Evolutionary conservation across 371 early-diverging fungal genomes (phyloP).

Genomic region (Blakeslea trispora): DNA sequence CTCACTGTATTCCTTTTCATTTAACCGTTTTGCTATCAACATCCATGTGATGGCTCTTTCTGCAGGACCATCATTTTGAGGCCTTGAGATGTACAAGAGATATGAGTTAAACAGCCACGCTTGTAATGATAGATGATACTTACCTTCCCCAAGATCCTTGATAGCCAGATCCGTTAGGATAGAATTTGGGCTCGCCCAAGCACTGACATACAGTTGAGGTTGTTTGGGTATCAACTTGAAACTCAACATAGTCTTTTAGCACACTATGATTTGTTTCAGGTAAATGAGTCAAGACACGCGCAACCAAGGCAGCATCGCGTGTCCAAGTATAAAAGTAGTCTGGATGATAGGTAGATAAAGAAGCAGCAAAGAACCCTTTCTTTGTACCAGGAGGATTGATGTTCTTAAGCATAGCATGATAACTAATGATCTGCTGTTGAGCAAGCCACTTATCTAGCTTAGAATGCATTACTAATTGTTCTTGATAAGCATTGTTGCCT

Average conservation of each 20-base stretch:
- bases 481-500: too few relatives aligned
- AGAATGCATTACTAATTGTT: neutral
- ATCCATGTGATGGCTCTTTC: conserved; percentile 62
- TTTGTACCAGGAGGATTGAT: conserved; percentile 40
- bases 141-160: conserved; percentile 61
- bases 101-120: too few relatives aligned
- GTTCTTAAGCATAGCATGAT: conserved; percentile 26
- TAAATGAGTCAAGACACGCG: conserved; percentile 43
- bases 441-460: conserved; percentile 18
- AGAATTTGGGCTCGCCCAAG: conserved; percentile 80
- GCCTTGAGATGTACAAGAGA: too few relatives aligned
- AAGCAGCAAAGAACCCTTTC: conserved; percentile 44
- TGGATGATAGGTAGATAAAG: conserved; percentile 49
- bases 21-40: conserved; percentile 38
- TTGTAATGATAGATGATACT: too few relatives aligned
- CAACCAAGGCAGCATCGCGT: conserved; percentile 70
- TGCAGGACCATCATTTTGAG: conserved; percentile 88
- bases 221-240: conserved; percentile 33
- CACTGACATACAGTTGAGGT: conserved; percentile 38
- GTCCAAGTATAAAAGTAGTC: conserved; percentile 83
- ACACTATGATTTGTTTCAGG: conserved; percentile 14
- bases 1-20: conserved; percentile 1
- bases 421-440: conserved; percentile 28
- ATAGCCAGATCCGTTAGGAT: conserved; percentile 60
- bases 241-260: conserved; percentile 40